Evolutionary conservation across 345 rosid species (phyloP).

Genomic region (Eucalyptus paniculata): DNA sequence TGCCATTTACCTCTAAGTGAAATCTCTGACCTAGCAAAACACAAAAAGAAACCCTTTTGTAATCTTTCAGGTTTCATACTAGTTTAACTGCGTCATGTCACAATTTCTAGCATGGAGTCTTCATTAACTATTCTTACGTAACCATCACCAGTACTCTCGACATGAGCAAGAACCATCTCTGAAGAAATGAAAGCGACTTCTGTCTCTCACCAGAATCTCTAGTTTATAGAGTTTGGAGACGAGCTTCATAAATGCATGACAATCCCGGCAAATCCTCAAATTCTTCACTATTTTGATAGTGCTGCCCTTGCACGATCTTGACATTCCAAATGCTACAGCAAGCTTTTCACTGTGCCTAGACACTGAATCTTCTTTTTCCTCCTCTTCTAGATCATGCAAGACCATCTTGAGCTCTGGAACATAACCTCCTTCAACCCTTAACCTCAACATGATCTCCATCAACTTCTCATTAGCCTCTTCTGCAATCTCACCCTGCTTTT

Average conservation of each 20-base stretch:
- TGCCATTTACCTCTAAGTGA: not conserved
- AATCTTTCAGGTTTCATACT: not conserved
- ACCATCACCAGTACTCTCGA: conserved; percentile 45
- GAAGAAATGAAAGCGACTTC: conserved; percentile 61
- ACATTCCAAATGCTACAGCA: conserved; percentile 33
- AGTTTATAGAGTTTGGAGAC: conserved; percentile 29
- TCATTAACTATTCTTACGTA: not conserved
- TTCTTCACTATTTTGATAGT: conserved; percentile 55
- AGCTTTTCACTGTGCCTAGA: conserved; percentile 14
- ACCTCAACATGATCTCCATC: not conserved
- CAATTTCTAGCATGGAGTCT: not conserved
- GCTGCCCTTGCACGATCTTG: conserved; percentile 39
- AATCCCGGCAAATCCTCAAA: conserved; percentile 70
- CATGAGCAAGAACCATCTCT: conserved; percentile 58
- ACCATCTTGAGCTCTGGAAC: conserved; percentile 4
- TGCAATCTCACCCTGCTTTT: not conserved
- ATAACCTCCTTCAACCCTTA: conserved; percentile 8
- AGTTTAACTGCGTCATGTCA: not conserved
- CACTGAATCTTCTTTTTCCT: conserved; percentile 7
- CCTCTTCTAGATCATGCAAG: conserved; percentile 13
- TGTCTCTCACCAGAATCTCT: conserved; percentile 55
- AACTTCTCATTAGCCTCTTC: conserved; percentile 12
- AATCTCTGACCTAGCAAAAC: not conserved
- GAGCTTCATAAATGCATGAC: conserved; percentile 53
- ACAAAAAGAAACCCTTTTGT: not conserved